These are phyloP conservation scores for Thalassiosira exigua DNA, from an alignment of 352 stramenopile species.

Conservation along the genomic window DNA sequence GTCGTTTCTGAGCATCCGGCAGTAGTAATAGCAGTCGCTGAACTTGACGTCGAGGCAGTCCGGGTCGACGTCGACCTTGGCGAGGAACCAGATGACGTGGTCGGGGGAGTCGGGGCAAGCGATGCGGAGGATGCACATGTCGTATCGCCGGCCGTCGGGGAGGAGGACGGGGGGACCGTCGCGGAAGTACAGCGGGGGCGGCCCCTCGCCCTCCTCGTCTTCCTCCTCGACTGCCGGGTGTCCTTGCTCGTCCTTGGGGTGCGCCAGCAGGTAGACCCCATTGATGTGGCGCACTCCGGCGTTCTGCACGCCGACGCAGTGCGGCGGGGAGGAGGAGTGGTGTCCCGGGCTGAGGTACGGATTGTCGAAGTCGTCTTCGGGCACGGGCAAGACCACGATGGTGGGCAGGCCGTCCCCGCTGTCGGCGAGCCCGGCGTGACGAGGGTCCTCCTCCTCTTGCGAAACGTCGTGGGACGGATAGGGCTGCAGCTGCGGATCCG, in stretches of 20 bases:
- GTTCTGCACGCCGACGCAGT: constrained; percentile 43
- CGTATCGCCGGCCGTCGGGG: constrained; percentile 38
- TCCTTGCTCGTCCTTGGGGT: constrained; percentile 8
- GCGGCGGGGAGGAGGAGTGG: constrained; percentile 2
- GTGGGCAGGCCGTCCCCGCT: constrained; percentile 7
- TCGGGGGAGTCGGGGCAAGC: constrained; percentile 37
- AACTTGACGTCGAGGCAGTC: constrained; percentile 53
- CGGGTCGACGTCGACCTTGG: constrained; percentile 45
- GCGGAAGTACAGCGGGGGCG: constrained; percentile 48
- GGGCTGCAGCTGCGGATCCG: constrained; percentile 26
- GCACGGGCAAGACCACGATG: constrained; percentile 30
- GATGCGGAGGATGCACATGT: constrained; percentile 55
- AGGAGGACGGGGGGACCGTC: constrained; percentile 41
- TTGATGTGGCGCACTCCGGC: constrained; percentile 45
- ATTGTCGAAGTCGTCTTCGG: constrained; percentile 32
- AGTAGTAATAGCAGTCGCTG: constrained; percentile 62
- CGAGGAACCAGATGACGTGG: constrained; percentile 56
- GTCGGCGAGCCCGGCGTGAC: neutral
- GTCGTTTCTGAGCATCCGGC: constrained; percentile 35
- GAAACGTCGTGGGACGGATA: constrained; percentile 15
- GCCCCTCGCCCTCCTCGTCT: constrained; percentile 4
- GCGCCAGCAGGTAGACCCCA: constrained; percentile 44
- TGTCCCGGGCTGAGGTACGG: constrained; percentile 14
- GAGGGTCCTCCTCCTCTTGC: neutral
- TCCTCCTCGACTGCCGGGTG: neutral